Base-by-base conservation (phyloP, 192 early-diverging fungal species). In the Coemansia sp. region DNA sequence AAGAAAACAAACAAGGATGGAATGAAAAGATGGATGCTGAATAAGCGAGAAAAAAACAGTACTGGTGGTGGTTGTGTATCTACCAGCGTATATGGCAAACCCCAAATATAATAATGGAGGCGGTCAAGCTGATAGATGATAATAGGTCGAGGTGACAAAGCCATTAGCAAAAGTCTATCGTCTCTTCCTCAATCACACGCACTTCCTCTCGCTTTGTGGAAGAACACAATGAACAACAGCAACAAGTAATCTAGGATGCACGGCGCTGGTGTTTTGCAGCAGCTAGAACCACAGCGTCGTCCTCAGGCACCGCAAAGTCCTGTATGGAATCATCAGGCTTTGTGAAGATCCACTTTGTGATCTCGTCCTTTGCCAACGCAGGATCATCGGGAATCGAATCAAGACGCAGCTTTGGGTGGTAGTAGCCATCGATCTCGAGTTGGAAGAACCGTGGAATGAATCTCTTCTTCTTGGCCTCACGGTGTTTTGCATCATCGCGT, bases 371-470 rank as follows among this genome's bases (percentile, higher is more conserved):
- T 21, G 81, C 75, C 53, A 43, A 42, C 9, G 18, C 66, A 8
- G 81, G 72, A 11, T 75, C 75, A 13, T 74, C 56, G 42, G 81
- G 64, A 44, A 83, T 71, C 42, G 68, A 58, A n/a, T 70, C 56
- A 10, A 79, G 42, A 37, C 52, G 40, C n/a, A 83, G 54, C 67
- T 75, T 63, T 9, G 81, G 81, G 47, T 77, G 81, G 65, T 83
- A 78, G 45, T 68, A 58, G 32, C 72, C 76, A 48, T 83, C 81
- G 37, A 59, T 64, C 64, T 83, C 81, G 32, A 77, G 72, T 52
- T 68, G 72, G 69, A 94, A 94, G 72, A 87, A 94, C 42, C 88
- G 83, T 23, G 91, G 86, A 6, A 66, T 65, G 82, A 90, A 92
- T 21, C 69, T 68, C 38, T 83, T 72, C 43, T 84, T 80, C 26